These are phyloP conservation scores for Achlya hypogyna DNA, from an alignment of 352 stramenopile genomes.

Conservation along the genomic window DNA sequence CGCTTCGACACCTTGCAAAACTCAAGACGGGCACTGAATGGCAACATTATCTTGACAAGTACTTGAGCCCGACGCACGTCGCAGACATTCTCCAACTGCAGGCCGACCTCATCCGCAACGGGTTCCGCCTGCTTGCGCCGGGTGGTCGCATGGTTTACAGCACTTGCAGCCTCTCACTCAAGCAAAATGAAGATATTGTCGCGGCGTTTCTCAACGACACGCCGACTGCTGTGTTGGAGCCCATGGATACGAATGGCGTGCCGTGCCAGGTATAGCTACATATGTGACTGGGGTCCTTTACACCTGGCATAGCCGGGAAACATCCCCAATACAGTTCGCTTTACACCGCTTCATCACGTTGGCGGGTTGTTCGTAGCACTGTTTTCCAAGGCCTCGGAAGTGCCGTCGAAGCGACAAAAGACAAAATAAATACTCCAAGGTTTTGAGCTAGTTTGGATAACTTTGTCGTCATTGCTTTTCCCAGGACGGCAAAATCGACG, in stretches of 20 bases:
- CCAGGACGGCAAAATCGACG: too few relatives aligned
- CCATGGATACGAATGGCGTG: constrained; percentile 27
- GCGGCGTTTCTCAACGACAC: constrained; percentile 54
- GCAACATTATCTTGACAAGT: constrained; percentile 58
- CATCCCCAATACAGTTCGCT: constrained; percentile 46
- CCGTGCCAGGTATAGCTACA: constrained; percentile 13
- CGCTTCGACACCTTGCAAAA: constrained; percentile 80
- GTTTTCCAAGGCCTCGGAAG: not conserved
- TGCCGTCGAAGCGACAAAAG: constrained; percentile 2
- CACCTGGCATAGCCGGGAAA: constrained; percentile 31
- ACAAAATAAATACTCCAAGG: not conserved
- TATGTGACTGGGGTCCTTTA: not conserved
- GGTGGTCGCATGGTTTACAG: constrained; percentile 92
- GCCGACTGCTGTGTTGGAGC: constrained; percentile 27
- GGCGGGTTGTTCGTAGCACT: constrained; percentile 64
- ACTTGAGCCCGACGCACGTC: constrained; percentile 45
- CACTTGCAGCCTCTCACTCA: constrained; percentile 88
- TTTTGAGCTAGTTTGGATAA: not conserved
- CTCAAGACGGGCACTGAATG: constrained; percentile 60
- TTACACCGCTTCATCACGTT: constrained; percentile 57
- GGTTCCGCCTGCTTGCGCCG: constrained; percentile 78
- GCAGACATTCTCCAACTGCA: constrained; percentile 56
- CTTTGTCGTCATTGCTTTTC: too few relatives aligned
- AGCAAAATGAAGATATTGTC: constrained; percentile 93
- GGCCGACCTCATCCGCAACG: constrained; percentile 57